These are phyloP conservation scores for Trichoderma sp. DNA, from an alignment of 2,329 filamentous ascomycete genomes.

Conservation along the genomic window DNA sequence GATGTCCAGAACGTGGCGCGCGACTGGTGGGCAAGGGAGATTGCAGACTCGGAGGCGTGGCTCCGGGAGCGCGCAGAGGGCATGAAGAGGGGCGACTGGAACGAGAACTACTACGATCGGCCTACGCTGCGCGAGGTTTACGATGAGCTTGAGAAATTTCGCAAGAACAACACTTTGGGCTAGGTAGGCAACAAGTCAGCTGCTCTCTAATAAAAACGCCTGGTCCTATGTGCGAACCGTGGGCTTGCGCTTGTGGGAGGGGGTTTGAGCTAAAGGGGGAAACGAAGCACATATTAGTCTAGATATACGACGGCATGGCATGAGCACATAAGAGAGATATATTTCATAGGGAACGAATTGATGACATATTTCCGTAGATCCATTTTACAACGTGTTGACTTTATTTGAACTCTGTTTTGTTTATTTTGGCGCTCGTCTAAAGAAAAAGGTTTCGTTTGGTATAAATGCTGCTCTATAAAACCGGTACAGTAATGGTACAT, in stretches of 20 bases:
- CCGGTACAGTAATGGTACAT: not conserved
- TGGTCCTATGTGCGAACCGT: conserved; percentile 11
- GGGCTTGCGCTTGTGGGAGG: not conserved
- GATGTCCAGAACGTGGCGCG: conserved; percentile 46
- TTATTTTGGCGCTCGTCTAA: not conserved
- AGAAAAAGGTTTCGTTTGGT: not conserved
- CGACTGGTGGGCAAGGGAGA: conserved; percentile 55
- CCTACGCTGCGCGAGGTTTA: conserved; percentile 52
- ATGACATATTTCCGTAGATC: not conserved
- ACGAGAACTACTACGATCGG: conserved; percentile 55
- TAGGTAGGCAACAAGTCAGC: not conserved
- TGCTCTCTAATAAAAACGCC: not conserved
- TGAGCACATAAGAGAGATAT: not conserved
- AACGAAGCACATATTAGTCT: not conserved
- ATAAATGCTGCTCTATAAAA: not conserved
- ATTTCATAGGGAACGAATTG: not conserved
- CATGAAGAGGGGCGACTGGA: conserved; percentile 50
- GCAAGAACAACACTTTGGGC: conserved; percentile 30
- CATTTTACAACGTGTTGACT: not conserved
- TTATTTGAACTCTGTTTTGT: not conserved
- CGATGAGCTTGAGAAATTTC: conserved; percentile 38
- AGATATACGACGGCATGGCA: not conserved
- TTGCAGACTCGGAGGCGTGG: conserved; percentile 53
- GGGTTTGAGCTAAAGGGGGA: not conserved
- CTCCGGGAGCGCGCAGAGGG: conserved; percentile 47